Evolutionary conservation across 768 basidiomycete species (phyloP), one percentile per base, ranked within the genome.

Genomic region (Lactarius evosmus): DNA sequence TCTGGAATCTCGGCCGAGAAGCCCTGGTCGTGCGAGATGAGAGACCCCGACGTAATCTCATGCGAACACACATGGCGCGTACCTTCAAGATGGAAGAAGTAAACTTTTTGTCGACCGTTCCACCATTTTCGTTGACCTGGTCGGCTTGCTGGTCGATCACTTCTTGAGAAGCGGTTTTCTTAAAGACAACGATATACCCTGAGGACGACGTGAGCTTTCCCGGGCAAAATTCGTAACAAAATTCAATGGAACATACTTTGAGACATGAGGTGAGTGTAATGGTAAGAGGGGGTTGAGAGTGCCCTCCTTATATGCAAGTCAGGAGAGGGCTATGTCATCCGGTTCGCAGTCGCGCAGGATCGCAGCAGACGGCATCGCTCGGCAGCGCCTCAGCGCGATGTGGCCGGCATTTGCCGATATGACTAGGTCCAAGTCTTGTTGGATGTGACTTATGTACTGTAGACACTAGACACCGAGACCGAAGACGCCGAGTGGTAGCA

Each of bases 151-250:
- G 67, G 36, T 79, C 67, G 36, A 85, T 76, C 58, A 78, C 70
- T 9, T 77, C 78, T 40, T 73, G 56, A 30, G 78, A 70, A 44
- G 76, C 82, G 30, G 61, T 51, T 2, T 79, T 71, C 71, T 84
- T 85, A 76, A 86, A 85, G 7, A 83, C 77, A 46, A 86, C 78
- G 59, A 85, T 84, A 69, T 78, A 85, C 66, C 73, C 83, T 85
- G 70, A 6, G 7, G 34, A 34, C 25, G 50, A 30, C 12, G 52
- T 59, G 60, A 71, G 70, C 66, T 70, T 65, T 62, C 67, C 44
- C n/a, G n/a, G n/a, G n/a, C n/a, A 7, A 14, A 1, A 27, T 11
- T 17, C 2, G 36, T 3, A 19, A 56, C 14, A 12, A 0, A 44
- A n/a, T 46, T 14, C 19, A 38, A 17, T 22, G 58, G 41, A 14